phyloP scores from a whole-genome alignment of 129 eudicot species.

The Dittrichia graveolens region DNA sequence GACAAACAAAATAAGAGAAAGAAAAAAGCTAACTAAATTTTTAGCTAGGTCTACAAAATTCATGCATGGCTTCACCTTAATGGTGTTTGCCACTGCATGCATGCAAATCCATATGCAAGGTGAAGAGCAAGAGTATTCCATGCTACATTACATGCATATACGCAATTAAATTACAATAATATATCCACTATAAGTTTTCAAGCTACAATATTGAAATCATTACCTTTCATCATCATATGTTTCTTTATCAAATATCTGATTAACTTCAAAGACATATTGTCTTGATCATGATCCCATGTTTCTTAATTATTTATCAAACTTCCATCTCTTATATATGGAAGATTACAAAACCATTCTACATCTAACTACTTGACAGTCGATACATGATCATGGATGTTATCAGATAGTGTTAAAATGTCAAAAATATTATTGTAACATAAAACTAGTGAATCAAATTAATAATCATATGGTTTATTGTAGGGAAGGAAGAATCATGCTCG shows the following conservation, averaged over 20 bases:
- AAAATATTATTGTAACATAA: not conserved
- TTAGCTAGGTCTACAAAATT: not conserved
- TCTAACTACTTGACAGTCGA: not conserved
- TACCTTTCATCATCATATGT: conserved; percentile 1
- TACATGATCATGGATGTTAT: not conserved
- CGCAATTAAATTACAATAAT: not conserved
- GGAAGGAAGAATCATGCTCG: conserved; percentile 56
- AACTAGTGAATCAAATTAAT: not conserved
- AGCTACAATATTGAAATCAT: conserved; percentile 7
- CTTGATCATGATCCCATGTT: not conserved
- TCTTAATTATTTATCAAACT: not conserved
- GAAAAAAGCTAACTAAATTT: not conserved
- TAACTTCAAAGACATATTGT: not conserved
- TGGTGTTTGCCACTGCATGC: conserved; percentile 13
- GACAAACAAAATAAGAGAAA: not conserved
- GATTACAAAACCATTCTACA: conserved; percentile 4
- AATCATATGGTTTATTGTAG: conserved; percentile 33
- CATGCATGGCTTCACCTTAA: not conserved
- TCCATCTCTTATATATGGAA: not conserved
- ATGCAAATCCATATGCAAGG: conserved; percentile 14
- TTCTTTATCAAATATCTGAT: not conserved
- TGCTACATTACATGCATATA: conserved; percentile 3
- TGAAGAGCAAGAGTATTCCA: conserved; percentile 1
- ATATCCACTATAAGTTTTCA: not conserved
- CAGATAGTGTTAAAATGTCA: not conserved